Conservation (phyloP, 2,329 filamentous ascomycete species). For the Colletotrichum camelliae region DNA sequence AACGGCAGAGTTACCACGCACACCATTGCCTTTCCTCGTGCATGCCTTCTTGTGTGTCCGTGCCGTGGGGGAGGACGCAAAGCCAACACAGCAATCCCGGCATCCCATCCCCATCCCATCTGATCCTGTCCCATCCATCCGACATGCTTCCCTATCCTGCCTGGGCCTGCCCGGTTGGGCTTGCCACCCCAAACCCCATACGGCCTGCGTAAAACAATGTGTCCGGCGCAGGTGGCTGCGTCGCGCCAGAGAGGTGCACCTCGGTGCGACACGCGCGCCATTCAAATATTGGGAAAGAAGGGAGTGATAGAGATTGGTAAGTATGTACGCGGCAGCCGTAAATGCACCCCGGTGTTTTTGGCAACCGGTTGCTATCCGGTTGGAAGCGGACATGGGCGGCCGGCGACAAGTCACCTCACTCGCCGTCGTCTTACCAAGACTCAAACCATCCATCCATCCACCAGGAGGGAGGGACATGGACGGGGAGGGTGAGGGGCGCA, state of each 20-base stretch:
- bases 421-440: neutral
- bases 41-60: neutral
- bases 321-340: neutral
- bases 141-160: neutral
- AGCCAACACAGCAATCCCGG: neutral
- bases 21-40: neutral
- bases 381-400: neutral
- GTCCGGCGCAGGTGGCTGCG: neutral
- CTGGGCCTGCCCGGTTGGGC: neutral
- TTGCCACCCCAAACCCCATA: neutral
- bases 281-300: neutral
- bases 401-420: neutral
- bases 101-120: neutral
- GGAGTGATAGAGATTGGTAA: neutral
- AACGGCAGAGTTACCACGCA: neutral
- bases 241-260: neutral
- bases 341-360: neutral
- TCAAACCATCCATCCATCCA: neutral
- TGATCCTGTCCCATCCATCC: neutral
- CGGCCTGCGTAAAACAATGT: neutral
- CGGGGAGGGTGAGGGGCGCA: neutral
- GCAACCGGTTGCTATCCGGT: neutral
- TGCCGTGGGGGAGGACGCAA: neutral
- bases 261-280: constrained; percentile 1
- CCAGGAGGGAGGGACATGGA: neutral